phyloP scores from a whole-genome alignment of 2,329 filamentous ascomycete species.

The Arthrobotrys iridis region DNA sequence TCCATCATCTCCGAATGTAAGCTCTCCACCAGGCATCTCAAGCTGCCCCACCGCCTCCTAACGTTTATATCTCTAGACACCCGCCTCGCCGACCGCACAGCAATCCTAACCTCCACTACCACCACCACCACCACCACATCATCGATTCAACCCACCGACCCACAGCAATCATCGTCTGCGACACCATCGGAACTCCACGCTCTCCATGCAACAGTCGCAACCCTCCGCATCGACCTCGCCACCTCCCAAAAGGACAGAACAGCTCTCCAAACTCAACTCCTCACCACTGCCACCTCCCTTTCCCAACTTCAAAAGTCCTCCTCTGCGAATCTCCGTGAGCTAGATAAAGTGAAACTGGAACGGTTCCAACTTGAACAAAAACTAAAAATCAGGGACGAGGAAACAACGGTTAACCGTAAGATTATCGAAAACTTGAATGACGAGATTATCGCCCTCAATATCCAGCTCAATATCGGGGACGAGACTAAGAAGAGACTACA shows the following conservation, averaged over 20 bases:
- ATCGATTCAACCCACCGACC: constrained; percentile 61
- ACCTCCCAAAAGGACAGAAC: constrained; percentile 56
- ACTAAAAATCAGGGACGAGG: constrained; percentile 80
- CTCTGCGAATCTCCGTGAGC: constrained; percentile 64
- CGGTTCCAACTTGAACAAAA: constrained; percentile 87
- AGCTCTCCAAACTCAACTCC: constrained; percentile 51
- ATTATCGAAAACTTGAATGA: constrained; percentile 79
- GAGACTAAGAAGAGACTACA: constrained; percentile 76
- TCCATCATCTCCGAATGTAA: constrained; percentile 55
- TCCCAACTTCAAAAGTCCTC: constrained; percentile 72
- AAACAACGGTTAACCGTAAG: constrained; percentile 72
- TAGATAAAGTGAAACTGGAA: constrained; percentile 71
- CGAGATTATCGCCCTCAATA: constrained; percentile 85
- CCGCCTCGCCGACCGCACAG: constrained; percentile 73
- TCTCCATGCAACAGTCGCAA: constrained; percentile 57
- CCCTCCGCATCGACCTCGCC: constrained; percentile 57
- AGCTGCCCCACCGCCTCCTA: background rate
- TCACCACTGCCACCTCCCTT: constrained; percentile 56
- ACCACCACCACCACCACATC: constrained; percentile 53
- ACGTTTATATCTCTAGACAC: constrained; percentile 65
- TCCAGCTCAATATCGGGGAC: constrained; percentile 88
- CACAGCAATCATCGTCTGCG: constrained; percentile 53
- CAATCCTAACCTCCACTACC: constrained; percentile 68
- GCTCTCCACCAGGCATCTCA: background rate
- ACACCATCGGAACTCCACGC: constrained; percentile 58